Evolutionary conservation across 495 filamentous ascomycete genomes (phyloP).

Genomic region (Xylaria grammica): DNA sequence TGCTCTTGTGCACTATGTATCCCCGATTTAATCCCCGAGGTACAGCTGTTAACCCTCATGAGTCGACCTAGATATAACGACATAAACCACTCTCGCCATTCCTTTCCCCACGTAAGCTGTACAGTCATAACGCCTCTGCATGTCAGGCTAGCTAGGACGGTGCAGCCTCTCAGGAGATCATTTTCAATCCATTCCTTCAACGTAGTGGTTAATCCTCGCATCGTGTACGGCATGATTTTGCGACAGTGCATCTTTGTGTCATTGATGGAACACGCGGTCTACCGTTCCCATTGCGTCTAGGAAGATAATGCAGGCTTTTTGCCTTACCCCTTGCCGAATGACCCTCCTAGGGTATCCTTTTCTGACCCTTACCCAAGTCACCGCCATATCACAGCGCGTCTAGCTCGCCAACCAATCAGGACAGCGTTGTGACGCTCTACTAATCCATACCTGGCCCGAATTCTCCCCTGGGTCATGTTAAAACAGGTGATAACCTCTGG

Average conservation of each 20-base stretch:
- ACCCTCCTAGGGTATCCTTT: neutral
- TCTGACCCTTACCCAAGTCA: neutral
- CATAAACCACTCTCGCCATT: neutral
- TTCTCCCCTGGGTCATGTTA: neutral
- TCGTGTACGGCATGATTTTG: neutral
- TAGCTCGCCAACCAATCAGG: neutral
- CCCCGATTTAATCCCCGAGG: neutral
- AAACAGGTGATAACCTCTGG: neutral
- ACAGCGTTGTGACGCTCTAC: slow-evolving; percentile 6
- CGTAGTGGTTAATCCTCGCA: neutral
- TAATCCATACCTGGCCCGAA: neutral
- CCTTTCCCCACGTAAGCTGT: neutral
- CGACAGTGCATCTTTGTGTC: neutral
- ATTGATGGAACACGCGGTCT: neutral
- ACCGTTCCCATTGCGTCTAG: neutral
- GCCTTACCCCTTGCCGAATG: neutral
- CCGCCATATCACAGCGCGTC: neutral
- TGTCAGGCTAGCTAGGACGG: neutral
- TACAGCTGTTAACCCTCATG: neutral
- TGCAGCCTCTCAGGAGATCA: neutral
- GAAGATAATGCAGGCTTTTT: neutral
- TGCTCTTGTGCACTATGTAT: neutral
- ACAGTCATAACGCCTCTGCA: slow-evolving; percentile 1
- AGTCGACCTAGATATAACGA: neutral
- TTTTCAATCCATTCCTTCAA: neutral